phyloP scores from a whole-genome alignment of 495 filamentous ascomycete genomes.

The Sphaerosporella brunnea region DNA sequence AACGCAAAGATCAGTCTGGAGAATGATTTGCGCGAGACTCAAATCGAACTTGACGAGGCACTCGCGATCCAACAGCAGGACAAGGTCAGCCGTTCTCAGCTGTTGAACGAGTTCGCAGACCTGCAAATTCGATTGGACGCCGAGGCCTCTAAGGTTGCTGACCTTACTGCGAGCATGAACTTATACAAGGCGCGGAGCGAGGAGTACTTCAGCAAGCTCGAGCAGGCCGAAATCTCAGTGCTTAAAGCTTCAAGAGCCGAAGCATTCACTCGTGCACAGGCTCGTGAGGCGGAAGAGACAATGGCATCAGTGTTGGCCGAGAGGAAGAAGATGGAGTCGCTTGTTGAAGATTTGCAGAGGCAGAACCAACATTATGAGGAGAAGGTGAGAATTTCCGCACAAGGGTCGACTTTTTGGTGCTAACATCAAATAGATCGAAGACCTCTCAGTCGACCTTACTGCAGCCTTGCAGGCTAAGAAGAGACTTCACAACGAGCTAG shows the following conservation, averaged over 20 bases:
- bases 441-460: slow-evolving; percentile 75
- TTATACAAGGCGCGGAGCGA: slow-evolving; percentile 87
- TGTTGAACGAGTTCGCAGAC: slow-evolving; percentile 84
- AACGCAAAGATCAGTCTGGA: slow-evolving; percentile 60
- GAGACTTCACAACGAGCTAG: slow-evolving; percentile 88
- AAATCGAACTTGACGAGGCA: slow-evolving; percentile 69
- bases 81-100: slow-evolving; percentile 59
- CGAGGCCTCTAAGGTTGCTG: slow-evolving; percentile 67
- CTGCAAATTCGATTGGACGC: slow-evolving; percentile 83
- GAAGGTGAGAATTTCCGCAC: slow-evolving; percentile 28
- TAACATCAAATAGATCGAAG: slow-evolving; percentile 42
- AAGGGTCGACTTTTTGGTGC: background rate
- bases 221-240: slow-evolving; percentile 90
- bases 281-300: slow-evolving; percentile 76
- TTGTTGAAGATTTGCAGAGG: slow-evolving; percentile 76
- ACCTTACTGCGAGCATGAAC: slow-evolving; percentile 64
- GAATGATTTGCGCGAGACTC: slow-evolving; percentile 74
- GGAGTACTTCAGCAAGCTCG: slow-evolving; percentile 94
- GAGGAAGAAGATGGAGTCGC: slow-evolving; percentile 71
- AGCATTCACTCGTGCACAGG: slow-evolving; percentile 79
- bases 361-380: slow-evolving; percentile 81
- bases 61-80: slow-evolving; percentile 64
- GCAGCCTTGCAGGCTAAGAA: slow-evolving; percentile 80
- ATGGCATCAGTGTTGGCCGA: slow-evolving; percentile 83
- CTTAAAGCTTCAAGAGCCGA: slow-evolving; percentile 83